Evolutionary conservation across 306 rosid species (phyloP).

Genomic region (Gastrolobium villosum): DNA sequence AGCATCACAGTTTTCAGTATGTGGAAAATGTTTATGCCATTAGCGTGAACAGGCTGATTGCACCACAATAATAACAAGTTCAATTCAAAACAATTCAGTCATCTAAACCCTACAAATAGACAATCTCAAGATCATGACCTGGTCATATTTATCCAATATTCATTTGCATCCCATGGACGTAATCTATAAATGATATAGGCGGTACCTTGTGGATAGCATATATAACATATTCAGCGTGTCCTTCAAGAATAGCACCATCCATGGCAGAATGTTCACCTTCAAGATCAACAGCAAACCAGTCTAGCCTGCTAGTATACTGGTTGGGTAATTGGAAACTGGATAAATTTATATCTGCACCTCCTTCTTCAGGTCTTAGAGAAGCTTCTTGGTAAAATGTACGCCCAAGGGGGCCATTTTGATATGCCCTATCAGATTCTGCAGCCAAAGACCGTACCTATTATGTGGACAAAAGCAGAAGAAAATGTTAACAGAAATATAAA

Average conservation of each 20-base stretch:
- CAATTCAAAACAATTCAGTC: constrained; percentile 24
- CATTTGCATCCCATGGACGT: constrained; percentile 32
- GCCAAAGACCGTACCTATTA: constrained; percentile 90
- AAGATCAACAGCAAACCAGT: constrained; percentile 97
- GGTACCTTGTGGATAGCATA: constrained; percentile 92
- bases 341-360: constrained; percentile 58
- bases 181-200: constrained; percentile 36
- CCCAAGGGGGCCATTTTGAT: constrained; percentile 87
- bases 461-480: constrained; percentile 44
- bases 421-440: constrained; percentile 97
- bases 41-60: constrained; percentile 10
- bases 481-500: constrained; percentile 32
- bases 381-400: constrained; percentile 79
- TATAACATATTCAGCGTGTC: constrained; percentile 89
- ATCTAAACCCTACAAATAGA: constrained; percentile 27
- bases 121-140: constrained; percentile 40
- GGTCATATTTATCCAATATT: constrained; percentile 39
- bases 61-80: constrained; percentile 19
- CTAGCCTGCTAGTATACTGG: constrained; percentile 77
- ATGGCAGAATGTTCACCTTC: constrained; percentile 99
- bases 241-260: constrained; percentile 96
- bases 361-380: constrained; percentile 68
- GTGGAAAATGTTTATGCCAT: background rate
- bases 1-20: constrained; percentile 26
- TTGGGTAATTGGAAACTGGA: constrained; percentile 65